These are phyloP conservation scores for Dichomitus squalens DNA, from an alignment of 1,284 basidiomycete species.

Conservation along the genomic window DNA sequence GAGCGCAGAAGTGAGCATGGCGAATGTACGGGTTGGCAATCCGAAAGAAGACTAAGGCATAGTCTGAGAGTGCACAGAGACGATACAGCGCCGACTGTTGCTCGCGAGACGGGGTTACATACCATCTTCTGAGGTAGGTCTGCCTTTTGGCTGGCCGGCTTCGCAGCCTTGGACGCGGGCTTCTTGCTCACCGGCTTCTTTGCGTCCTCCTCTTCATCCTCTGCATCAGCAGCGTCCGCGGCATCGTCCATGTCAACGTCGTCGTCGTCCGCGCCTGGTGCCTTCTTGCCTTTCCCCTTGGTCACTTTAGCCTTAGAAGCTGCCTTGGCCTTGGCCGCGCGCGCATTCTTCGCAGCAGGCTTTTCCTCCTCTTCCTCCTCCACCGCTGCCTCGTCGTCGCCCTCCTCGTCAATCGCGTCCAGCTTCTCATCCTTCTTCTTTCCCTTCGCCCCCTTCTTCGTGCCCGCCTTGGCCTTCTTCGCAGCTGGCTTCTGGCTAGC, in stretches of 20 bases:
- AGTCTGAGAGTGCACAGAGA: too few relatives aligned
- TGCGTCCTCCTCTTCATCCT: constrained; percentile 25
- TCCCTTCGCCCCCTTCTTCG: constrained; percentile 29
- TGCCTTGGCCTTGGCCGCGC: constrained; percentile 35
- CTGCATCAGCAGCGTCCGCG: constrained; percentile 17
- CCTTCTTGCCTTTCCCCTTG: constrained; percentile 10
- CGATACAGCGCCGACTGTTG: too few relatives aligned
- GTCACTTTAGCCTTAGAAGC: constrained; percentile 18
- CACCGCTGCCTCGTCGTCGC: constrained; percentile 15
- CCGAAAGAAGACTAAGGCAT: background rate
- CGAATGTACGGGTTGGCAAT: constrained; percentile 7
- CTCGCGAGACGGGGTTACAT: too few relatives aligned
- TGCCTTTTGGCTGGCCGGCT: constrained; percentile 1
- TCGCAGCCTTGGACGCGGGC: constrained; percentile 4
- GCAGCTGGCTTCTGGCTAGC: constrained; percentile 15
- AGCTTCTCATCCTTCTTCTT: constrained; percentile 28
- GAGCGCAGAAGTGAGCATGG: background rate
- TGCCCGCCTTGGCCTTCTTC: constrained; percentile 1
- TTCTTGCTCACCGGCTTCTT: constrained; percentile 13
- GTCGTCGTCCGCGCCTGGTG: constrained; percentile 22
- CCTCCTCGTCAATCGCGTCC: constrained; percentile 27
- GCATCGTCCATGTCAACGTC: constrained; percentile 24
- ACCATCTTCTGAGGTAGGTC: constrained; percentile 39
- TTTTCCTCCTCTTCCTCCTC: constrained; percentile 19
- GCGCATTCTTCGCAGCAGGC: constrained; percentile 11